Evolutionary conservation across 73 alveolate species (phyloP).

Genomic region (Paramecium tetraurelia): DNA sequence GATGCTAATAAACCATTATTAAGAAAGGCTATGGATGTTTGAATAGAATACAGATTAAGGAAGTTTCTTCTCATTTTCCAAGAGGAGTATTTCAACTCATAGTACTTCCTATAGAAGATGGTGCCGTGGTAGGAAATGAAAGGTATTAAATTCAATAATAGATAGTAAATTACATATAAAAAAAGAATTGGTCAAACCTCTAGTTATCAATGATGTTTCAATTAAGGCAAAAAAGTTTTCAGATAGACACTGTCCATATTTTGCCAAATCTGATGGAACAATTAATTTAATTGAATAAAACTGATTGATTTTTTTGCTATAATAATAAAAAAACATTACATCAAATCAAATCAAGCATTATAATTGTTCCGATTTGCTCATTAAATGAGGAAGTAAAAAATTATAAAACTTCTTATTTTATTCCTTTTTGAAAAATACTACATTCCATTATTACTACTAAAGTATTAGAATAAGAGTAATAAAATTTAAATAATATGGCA

Average conservation of each 20-base stretch:
- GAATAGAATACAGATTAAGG: background rate
- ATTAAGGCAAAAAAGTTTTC: constrained; percentile 18
- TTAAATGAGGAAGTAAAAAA: background rate
- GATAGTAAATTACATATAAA: background rate
- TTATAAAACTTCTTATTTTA: background rate
- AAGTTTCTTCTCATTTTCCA: constrained; percentile 48
- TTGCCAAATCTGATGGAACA: constrained; percentile 38
- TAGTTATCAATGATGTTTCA: background rate
- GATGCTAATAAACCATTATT: background rate
- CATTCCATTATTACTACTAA: background rate
- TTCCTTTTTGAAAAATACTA: background rate
- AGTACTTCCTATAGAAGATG: constrained; percentile 6
- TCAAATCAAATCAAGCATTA: background rate
- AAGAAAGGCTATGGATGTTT: constrained; percentile 8
- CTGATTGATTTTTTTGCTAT: background rate
- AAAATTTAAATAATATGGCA: background rate
- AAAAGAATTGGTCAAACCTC: constrained; percentile 20
- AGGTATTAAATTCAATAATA: background rate
- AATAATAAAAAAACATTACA: too few relatives aligned
- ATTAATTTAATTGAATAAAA: background rate
- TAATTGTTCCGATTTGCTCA: background rate
- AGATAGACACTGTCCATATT: background rate
- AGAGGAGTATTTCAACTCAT: background rate
- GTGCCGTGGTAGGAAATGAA: background rate
- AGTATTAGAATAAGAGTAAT: background rate